These are phyloP conservation scores for Botrytis elliptica DNA, from an alignment of 2,329 filamentous ascomycete species.

Conservation along the genomic window DNA sequence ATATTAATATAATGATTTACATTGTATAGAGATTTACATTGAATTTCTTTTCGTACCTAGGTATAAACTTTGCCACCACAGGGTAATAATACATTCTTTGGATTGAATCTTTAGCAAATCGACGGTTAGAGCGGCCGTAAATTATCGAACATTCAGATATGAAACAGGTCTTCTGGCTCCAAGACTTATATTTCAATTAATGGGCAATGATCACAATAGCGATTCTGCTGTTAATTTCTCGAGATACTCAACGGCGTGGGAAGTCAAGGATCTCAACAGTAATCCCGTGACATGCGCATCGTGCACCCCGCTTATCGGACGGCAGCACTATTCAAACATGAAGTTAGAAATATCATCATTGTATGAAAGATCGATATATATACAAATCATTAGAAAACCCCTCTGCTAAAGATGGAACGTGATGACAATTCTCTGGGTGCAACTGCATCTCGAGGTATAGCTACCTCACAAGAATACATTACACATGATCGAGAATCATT, in stretches of 20 bases:
- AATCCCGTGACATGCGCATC: neutral
- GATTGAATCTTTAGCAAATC: neutral
- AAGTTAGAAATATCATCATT: neutral
- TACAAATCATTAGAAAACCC: accelerated
- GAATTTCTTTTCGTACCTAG: too few species aligned
- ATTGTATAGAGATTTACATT: too few species aligned
- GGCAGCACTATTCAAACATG: neutral
- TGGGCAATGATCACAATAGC: neutral
- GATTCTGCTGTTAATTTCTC: neutral
- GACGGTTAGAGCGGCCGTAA: neutral
- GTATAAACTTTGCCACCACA: too few species aligned
- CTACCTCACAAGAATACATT: neutral
- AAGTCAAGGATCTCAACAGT: neutral
- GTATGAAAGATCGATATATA: neutral
- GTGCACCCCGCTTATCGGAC: neutral
- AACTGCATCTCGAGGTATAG: neutral
- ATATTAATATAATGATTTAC: too few species aligned
- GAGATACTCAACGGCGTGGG: neutral
- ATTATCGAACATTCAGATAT: neutral
- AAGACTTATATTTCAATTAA: neutral
- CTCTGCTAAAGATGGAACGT: neutral
- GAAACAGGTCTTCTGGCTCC: neutral
- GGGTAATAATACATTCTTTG: neutral
- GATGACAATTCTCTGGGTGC: neutral
- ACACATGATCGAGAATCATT: neutral